Conservation (phyloP, 2,329 filamentous ascomycete species). For the Microdochium paspali region DNA sequence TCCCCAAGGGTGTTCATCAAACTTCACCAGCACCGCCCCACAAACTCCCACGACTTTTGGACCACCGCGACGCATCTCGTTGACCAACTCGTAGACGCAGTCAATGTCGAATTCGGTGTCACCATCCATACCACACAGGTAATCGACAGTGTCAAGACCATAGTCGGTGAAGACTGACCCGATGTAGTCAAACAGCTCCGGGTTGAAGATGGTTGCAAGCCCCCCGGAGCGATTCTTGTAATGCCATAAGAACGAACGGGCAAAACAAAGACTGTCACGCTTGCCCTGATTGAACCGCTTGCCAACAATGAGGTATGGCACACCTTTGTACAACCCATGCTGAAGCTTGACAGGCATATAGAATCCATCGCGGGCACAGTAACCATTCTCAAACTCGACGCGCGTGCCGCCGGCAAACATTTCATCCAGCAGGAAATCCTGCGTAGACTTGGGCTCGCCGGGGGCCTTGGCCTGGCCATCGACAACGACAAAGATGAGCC, state of each 20-base stretch:
- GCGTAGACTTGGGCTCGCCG: conserved; percentile 37
- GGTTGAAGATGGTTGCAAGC: conserved; percentile 34
- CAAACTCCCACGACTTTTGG: conserved; percentile 34
- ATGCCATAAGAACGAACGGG: conserved; percentile 36
- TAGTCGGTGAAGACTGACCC: conserved; percentile 26
- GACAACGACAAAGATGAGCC: conserved; percentile 36
- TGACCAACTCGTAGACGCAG: conserved; percentile 34
- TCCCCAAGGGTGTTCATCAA: conserved; percentile 28
- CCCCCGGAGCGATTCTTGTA: conserved; percentile 32
- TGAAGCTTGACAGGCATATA: conserved; percentile 35
- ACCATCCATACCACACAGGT: conserved; percentile 36
- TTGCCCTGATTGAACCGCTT: conserved; percentile 41
- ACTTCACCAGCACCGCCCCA: conserved; percentile 38
- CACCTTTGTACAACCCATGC: conserved; percentile 31
- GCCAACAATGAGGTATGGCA: conserved; percentile 36
- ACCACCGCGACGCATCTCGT: conserved; percentile 26
- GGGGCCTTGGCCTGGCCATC: conserved; percentile 36
- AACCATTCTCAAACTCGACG: conserved; percentile 28
- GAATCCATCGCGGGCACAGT: conserved; percentile 33
- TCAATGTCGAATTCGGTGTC: conserved; percentile 34
- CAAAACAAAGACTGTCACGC: conserved; percentile 38
- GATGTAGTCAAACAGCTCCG: conserved; percentile 30
- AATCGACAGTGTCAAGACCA: conserved; percentile 28
- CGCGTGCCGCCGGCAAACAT: conserved; percentile 26
- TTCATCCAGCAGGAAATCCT: conserved; percentile 35